Evolutionary conservation across 2,329 filamentous ascomycete genomes (phyloP), one percentile per base, ranked within the genome.

Genomic region (Parafenestella ontariensis): DNA sequence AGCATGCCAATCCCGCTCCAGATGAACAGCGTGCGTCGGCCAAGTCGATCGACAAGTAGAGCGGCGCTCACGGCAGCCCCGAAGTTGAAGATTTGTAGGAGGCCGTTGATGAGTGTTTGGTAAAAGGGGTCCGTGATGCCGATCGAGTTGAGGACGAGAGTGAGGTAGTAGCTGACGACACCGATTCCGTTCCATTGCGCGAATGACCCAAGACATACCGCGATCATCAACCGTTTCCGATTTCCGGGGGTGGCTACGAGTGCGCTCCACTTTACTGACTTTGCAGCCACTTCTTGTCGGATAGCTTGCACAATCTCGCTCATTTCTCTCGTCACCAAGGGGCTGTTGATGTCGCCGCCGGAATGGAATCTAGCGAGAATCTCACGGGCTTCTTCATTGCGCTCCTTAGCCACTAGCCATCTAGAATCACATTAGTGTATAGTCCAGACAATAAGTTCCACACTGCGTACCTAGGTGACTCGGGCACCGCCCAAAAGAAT

Each of bases 331-430:
- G 24, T 8, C 3, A 54, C 56, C 7, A 59, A 18, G 5, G 29
- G 28, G 13, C 28, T 39, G 9, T 58, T 34, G 36, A 71, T 61
- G 2, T 78, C 79, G 50, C 84, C 78, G 7, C 34, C 58, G 1
- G 81, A 76, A 59, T 85, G 85, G 61, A 85, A 83, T 52, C 79
- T 80, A 9, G 81, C 78, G 17, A 89, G 75, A 8, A 85, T 79
- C 4, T 76, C 67, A 17, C 80, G 74, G 0, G 83, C 84, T 61
- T 86, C 79, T 24, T 84, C 82, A 3, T 78, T 72, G 8, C 81
- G 78, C 37, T 82, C 81, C 24, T 83, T 78, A 49, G 78, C 77
- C 45, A 84, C 80, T 15, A 86, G 74, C 83, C 83, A 87, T 50
- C 85, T 78, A 23, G 11, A n/a, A 10, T n/a, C 10, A n/a, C 13